Base-by-base conservation (phyloP, 1,284 basidiomycete species). In the Xerocomus nothofagi region DNA sequence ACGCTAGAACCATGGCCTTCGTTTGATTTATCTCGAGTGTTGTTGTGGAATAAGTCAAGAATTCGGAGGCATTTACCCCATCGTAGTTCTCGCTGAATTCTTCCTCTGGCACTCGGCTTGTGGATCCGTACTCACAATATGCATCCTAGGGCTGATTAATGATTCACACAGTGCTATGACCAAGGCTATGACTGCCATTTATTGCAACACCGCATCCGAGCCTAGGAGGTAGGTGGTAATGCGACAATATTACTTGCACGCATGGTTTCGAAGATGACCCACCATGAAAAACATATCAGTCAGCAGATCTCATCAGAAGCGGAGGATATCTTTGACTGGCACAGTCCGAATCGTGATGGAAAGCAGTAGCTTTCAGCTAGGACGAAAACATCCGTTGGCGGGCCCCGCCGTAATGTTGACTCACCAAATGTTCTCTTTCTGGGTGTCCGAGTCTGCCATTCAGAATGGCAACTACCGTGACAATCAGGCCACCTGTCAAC, bases 401-500 rank as follows among this genome's bases (percentile, higher is more conserved):
- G 26, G 29, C 36, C 36, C 38, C 34, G 38, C 47, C 24, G 14
- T 41, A n/a, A 61, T 59, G 44, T 32, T 29, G 33, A 26, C 30
- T 26, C 24, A 26, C 41, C 51, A 32, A 36, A 42, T 15, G 4
- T 32, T 26, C 34, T 41, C 30, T 45, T 50, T 32, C 7, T 17
- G 29, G 40, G 44, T 12, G 37, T 17, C n/a, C n/a, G n/a, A n/a
- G n/a, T n/a, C 49, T 43, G 30, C 36, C 33, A 27, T 56, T 47
- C 39, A 17, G 40, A 50, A 53, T 50, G 50, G 53, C 44, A 51
- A 49, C 37, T n/a, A 43, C n/a, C n/a, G n/a, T n/a, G n/a, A n/a
- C 49, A 50, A 59, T 44, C 34, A 38, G 15, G 31, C 27, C 51
- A 50, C 30, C 45, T 39, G 40, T 49, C 46, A 6, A 24, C 47